Evolutionary conservation across 73 alveolate genomes (phyloP), one percentile per base, ranked within the genome.

Genomic region (Uronychia setigera): DNA sequence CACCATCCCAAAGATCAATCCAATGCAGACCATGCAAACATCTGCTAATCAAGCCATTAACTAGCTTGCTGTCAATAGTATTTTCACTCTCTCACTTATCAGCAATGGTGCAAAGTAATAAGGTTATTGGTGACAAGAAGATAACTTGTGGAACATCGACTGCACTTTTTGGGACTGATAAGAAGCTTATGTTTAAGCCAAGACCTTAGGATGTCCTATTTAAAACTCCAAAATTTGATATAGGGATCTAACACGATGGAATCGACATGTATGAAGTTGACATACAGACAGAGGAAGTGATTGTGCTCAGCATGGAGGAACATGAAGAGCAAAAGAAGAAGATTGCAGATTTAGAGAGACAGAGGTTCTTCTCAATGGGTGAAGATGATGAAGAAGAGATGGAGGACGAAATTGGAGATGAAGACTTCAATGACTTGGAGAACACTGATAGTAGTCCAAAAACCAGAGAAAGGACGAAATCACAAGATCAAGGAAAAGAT

Each of bases 1-100:
- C 34, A 26, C 79, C 5, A 26, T 26, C 79, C 79, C 79, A 1
- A 67, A 67, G 32, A 67, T 67, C 34, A 67, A 67, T 30, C 79
- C 79, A 5, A 26, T 67, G 32, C 5, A 26, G 32, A 5, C 26
- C 29, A 67, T 67, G 79, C 5, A 67, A 13, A 26, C 5, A 26
- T 26, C 29, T 5, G 5, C 79, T 13, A 67, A 5, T 13, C 5
- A 67, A 13, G 79, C 79, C 14, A 67, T 67, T 13, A 67, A 26
- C 79, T 46, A 11, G 19, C 5, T 46, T 5, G 67, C 67, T 11
- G 67, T 46, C 67, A 46, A 5, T 19, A 46, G 67, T 46, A 46
- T 5, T 11, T 11, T 46, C 5, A 11, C 5, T 46, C 19, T 46
- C n/a, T 11, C 67, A 46, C n/a, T n/a, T n/a, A 46, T 5, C 67